A percentile compares a stretch with the other conserved stretches of the same genome.
Evolutionary conservation across 495 filamentous ascomycete species (phyloP).

Genomic region (Oidiodendron maius): DNA sequence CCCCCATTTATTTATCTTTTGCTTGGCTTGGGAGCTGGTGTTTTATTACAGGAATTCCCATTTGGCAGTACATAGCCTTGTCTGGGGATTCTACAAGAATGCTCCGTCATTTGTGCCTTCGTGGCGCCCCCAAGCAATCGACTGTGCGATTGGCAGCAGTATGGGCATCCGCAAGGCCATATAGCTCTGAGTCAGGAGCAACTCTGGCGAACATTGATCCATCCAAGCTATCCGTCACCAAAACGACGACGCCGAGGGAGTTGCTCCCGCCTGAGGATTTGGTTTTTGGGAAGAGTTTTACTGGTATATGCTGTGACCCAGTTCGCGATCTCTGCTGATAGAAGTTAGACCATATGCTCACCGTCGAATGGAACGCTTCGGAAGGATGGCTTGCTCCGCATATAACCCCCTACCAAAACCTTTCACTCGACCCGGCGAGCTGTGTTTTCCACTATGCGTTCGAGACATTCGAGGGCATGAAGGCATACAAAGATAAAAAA

Average conservation of each 20-base stretch:
- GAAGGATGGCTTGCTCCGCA: conserved; percentile 74
- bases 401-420: conserved; percentile 93
- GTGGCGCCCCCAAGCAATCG: conserved; percentile 13
- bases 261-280: conserved; percentile 69
- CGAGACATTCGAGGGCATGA: conserved; percentile 97
- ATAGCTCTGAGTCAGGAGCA: conserved; percentile 52
- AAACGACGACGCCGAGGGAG: conserved; percentile 69
- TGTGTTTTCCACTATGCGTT: conserved; percentile 99
- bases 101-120: conserved; percentile 25
- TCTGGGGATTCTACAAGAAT: conserved; percentile 17
- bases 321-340: conserved; percentile 4
- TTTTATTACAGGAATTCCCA: too few relatives aligned
- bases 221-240: conserved; percentile 65
- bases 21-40: too few relatives aligned
- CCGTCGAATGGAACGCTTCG: conserved; percentile 82
- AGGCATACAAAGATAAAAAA: conserved; percentile 81
- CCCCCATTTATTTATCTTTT: too few relatives aligned
- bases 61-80: conserved; percentile 2
- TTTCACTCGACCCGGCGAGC: conserved; percentile 89
- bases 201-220: conserved; percentile 56
- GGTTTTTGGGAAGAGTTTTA: conserved; percentile 83
- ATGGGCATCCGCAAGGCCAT: conserved; percentile 34
- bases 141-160: conserved; percentile 21
- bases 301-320: conserved; percentile 28
- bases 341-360: conserved; percentile 81